phyloP scores from a whole-genome alignment of 805 yeast species.

The Cyberlindnera euphorbiae region DNA sequence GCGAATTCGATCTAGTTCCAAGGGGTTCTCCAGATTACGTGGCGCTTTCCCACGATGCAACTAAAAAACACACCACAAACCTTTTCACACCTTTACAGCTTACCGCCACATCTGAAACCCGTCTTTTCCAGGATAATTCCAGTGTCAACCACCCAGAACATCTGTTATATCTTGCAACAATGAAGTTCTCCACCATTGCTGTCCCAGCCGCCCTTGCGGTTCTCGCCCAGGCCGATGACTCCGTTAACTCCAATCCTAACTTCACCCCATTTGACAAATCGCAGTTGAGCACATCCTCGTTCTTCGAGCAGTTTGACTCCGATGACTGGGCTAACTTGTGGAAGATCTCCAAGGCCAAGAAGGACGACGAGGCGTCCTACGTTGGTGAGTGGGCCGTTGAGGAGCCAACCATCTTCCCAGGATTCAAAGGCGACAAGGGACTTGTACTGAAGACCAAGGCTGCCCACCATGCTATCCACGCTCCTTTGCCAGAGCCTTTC shows the following conservation, averaged over 20 bases:
- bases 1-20: conserved; percentile 1
- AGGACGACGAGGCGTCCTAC: conserved; percentile 52
- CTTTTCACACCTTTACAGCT: too few relatives aligned
- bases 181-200: conserved; percentile 23
- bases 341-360: conserved; percentile 55
- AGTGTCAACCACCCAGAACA: too few relatives aligned
- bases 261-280: conserved; percentile 34
- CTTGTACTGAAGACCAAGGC: conserved; percentile 73
- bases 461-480: conserved; percentile 78
- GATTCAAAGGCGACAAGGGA: conserved; percentile 63
- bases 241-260: conserved; percentile 22
- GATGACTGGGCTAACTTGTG: conserved; percentile 39
- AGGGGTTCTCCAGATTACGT: neutral
- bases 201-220: conserved; percentile 23
- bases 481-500: conserved; percentile 51
- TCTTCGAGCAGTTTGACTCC: conserved; percentile 62
- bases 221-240: conserved; percentile 15
- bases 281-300: conserved; percentile 37
- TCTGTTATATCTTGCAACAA: conserved; percentile 3
- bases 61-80: too few relatives aligned
- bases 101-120: too few relatives aligned
- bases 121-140: too few relatives aligned
- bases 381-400: conserved; percentile 75
- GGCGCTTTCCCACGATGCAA: conserved; percentile 1
- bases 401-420: conserved; percentile 54